A percentile compares a stretch with the other conserved stretches of the same genome.
Conservation (phyloP, 768 basidiomycete species). For the Ramaria sp. region DNA sequence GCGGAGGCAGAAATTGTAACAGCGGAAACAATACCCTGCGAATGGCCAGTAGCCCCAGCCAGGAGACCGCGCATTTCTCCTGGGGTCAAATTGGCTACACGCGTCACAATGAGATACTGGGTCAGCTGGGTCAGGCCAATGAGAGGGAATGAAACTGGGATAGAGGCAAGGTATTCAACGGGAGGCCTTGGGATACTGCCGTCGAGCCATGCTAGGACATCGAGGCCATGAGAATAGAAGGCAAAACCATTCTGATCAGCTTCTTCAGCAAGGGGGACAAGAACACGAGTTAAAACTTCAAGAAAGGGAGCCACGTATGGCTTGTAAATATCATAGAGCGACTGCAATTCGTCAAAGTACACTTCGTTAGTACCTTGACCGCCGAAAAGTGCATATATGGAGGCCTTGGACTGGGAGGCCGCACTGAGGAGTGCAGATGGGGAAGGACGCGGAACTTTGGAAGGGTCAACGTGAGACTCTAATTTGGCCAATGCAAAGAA, state of each 20-base stretch:
- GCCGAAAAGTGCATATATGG: slow-evolving; percentile 88
- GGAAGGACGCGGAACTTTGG: slow-evolving; percentile 45
- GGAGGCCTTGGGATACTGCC: slow-evolving; percentile 62
- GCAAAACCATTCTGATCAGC: slow-evolving; percentile 39
- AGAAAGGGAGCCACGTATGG: slow-evolving; percentile 76
- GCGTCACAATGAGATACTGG: slow-evolving; percentile 80
- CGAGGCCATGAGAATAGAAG: slow-evolving; percentile 72
- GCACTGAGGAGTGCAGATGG: slow-evolving; percentile 61
- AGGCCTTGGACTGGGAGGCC: slow-evolving; percentile 49
- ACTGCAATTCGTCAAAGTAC: slow-evolving; percentile 93
- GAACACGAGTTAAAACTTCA: slow-evolving; percentile 50
- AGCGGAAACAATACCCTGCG: slow-evolving; percentile 95
- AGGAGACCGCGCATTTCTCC: slow-evolving; percentile 69
- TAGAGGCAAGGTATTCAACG: slow-evolving; percentile 77
- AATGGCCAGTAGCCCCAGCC: slow-evolving; percentile 89
- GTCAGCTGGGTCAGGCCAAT: slow-evolving; percentile 94
- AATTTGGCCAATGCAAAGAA: slow-evolving; percentile 65
- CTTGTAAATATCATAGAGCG: slow-evolving; percentile 82
- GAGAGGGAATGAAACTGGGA: slow-evolving; percentile 89
- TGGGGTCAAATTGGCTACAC: slow-evolving; percentile 63
- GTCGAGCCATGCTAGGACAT: slow-evolving; percentile 77
- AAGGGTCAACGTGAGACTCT: slow-evolving; percentile 40
- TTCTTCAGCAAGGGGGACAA: slow-evolving; percentile 57
- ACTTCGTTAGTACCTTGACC: slow-evolving; percentile 98
- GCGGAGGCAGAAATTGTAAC: slow-evolving; percentile 74